Base-by-base conservation (phyloP, 2,329 filamentous ascomycete species). In the Venturia nashicola region DNA sequence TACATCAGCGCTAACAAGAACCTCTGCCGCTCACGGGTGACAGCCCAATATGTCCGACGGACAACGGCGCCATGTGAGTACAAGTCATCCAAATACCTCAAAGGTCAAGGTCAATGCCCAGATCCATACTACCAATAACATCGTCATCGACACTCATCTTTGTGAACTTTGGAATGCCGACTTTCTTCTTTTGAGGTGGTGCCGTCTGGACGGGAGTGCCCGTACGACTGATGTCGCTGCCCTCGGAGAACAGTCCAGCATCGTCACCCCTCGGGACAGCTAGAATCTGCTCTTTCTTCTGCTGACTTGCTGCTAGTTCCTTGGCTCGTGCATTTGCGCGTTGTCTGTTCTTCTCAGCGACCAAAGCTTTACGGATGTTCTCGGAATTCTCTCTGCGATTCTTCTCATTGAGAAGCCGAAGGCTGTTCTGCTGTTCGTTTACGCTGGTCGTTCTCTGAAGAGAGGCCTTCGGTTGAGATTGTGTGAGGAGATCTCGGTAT, bases 71-170 rank as follows among this genome's bases (percentile, higher is more conserved):
- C 32, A 57, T 2, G 8, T 4, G 32, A 36, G 36, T 9, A 32
- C 51, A 18, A 57, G 51, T 27, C 32, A 36, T 36, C 32, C 32
- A 14, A 36, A 57, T 57, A 32, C 36, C 20, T 63, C 61, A 63
- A 69, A 96, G 90, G 68, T 96, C 91, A 70, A 96, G 86, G 69
- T 97, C 93, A 72, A 97, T 91, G 36, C 91, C 93, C 69, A 97
- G 77, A 73, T 97, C 94, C 78, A 97, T 79, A 34, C 86, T 83
- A 1, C 88, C 91, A 74, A 97, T 93, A 64, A 97, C 88, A 71
- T 97, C 94, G 72, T 97, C 94, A 67, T 96, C 92, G 79, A 89
- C 88, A 65, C 91, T 83, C 39, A 88, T 86, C 76, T 89, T 82
- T 68, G 81, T 86, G 71, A 93, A 89, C 60, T 91, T 88, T 14